Percentiles rank a stretch among this genome's conserved stretches.
Evolutionary conservation across 257 asterid species (phyloP).

Genomic region (Salvia miltiorrhiza): DNA sequence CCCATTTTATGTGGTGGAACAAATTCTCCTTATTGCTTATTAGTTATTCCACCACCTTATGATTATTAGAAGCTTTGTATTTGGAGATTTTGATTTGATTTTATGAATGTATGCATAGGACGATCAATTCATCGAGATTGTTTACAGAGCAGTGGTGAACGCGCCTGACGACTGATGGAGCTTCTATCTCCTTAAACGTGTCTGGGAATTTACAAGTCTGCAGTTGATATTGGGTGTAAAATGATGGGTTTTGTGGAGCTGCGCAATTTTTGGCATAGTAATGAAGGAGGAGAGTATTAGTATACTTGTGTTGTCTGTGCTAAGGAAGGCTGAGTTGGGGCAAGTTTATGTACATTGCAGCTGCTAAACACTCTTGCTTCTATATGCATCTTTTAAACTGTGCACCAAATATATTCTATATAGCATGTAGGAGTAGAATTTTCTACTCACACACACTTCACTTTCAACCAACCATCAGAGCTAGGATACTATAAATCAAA

Average conservation of each 20-base stretch:
- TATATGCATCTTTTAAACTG: not conserved
- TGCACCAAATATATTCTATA: not conserved
- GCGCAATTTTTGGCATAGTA: no score
- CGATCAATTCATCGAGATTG: conserved; percentile 71
- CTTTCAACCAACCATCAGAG: not conserved
- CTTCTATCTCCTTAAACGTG: not conserved
- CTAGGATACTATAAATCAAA: not conserved
- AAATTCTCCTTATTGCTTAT: not conserved
- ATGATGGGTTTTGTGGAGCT: not conserved
- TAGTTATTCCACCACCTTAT: not conserved
- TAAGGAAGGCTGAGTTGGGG: not conserved
- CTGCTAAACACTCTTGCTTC: not conserved
- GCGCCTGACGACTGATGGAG: conserved; percentile 23
- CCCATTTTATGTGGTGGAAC: not conserved
- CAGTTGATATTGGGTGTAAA: not conserved
- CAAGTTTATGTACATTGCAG: not conserved
- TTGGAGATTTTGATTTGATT: conserved; percentile 1
- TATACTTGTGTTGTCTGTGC: not conserved
- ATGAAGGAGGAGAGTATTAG: not conserved
- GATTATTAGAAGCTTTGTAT: not conserved
- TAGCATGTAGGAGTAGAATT: not conserved
- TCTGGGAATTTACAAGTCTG: not conserved
- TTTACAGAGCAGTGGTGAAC: conserved; percentile 59
- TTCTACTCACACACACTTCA: not conserved
- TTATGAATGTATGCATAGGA: no score